A percentile compares a stretch with the other conserved stretches of the same genome.
Evolutionary conservation across 176 grass and related monocot genomes (phyloP).

Genomic region (Musa schizocarpa): DNA sequence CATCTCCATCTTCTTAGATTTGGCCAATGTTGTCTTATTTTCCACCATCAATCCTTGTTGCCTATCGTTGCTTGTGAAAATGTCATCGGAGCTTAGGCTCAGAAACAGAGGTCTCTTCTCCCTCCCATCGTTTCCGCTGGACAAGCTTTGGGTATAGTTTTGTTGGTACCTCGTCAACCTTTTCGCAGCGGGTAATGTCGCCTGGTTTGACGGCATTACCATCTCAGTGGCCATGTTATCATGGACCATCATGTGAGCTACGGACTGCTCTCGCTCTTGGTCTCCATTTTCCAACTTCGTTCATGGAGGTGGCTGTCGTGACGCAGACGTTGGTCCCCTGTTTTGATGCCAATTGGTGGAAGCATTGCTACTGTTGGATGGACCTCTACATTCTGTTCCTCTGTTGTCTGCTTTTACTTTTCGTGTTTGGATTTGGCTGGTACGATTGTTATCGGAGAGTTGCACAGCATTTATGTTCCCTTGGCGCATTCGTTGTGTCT

Average conservation of each 20-base stretch:
- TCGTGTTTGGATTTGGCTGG: constrained; percentile 20
- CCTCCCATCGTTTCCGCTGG: not conserved
- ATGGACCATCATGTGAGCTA: not conserved
- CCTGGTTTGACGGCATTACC: constrained; percentile 8
- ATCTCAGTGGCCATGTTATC: constrained; percentile 4
- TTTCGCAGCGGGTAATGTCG: not conserved
- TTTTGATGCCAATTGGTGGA: constrained; percentile 5
- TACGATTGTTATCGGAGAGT: not conserved
- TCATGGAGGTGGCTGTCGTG: constrained; percentile 3
- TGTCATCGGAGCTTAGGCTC: not conserved
- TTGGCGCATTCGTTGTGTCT: constrained; percentile 4
- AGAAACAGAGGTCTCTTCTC: not conserved
- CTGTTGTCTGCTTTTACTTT: constrained; percentile 11
- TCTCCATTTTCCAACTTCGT: not conserved
- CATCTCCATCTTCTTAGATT: not conserved
- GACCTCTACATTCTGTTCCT: constrained; percentile 13
- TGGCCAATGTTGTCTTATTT: not conserved
- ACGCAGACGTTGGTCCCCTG: constrained; percentile 5
- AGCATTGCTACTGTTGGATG: constrained; percentile 2
- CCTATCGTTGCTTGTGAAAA: constrained; percentile 4
- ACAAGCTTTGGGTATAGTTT: not conserved
- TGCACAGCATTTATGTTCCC: constrained; percentile 1
- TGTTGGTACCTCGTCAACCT: not conserved
- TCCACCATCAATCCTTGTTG: constrained; percentile 2
- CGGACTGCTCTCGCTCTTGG: not conserved